Percentiles rank a stretch among this genome's conserved stretches.
Conservation (phyloP, 2,329 filamentous ascomycete genomes). For the Cercospora brassicicola region DNA sequence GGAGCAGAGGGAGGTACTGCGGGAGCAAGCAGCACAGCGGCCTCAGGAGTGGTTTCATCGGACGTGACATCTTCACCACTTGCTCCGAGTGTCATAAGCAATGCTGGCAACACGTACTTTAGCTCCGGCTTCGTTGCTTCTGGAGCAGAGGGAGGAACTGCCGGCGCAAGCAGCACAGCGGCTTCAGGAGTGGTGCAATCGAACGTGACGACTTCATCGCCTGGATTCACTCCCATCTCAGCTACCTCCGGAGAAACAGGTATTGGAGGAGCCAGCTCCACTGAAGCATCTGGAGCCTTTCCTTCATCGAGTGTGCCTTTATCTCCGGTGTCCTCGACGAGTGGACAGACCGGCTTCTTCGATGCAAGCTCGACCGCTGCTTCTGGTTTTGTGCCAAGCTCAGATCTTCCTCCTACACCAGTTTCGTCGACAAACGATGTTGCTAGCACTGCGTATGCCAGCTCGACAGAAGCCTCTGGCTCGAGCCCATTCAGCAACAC, state of each 20-base stretch:
- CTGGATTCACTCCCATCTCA: constrained; percentile 15
- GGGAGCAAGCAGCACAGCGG: constrained; percentile 21
- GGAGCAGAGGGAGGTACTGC: constrained; percentile 22
- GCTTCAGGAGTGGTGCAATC: constrained; percentile 18
- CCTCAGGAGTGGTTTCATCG: constrained; percentile 15
- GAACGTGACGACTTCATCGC: constrained; percentile 2
- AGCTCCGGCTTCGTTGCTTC: constrained; percentile 28
- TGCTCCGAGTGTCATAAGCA: constrained; percentile 24
- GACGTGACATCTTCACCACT: neutral
- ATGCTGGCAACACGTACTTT: constrained; percentile 26
- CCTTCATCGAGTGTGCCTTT: constrained; percentile 1
- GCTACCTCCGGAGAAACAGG: constrained; percentile 14
- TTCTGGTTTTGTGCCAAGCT: constrained; percentile 14
- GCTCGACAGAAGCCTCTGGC: constrained; percentile 14
- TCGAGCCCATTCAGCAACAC: constrained; percentile 14
- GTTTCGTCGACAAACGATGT: constrained; percentile 14
- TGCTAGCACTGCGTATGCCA: constrained; percentile 13
- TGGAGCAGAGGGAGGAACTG: constrained; percentile 20
- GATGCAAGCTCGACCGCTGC: constrained; percentile 18
- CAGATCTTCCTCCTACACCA: constrained; percentile 11
- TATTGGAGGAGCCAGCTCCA: constrained; percentile 11
- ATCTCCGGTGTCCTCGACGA: constrained; percentile 18
- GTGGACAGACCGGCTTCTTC: constrained; percentile 11
- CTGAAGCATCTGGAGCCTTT: constrained; percentile 12
- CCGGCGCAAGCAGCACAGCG: constrained; percentile 21